A percentile compares a stretch with the other conserved stretches of the same genome.
phyloP scores from a whole-genome alignment of 2,329 filamentous ascomycete species.

The Sporothrix dimorphospora region DNA sequence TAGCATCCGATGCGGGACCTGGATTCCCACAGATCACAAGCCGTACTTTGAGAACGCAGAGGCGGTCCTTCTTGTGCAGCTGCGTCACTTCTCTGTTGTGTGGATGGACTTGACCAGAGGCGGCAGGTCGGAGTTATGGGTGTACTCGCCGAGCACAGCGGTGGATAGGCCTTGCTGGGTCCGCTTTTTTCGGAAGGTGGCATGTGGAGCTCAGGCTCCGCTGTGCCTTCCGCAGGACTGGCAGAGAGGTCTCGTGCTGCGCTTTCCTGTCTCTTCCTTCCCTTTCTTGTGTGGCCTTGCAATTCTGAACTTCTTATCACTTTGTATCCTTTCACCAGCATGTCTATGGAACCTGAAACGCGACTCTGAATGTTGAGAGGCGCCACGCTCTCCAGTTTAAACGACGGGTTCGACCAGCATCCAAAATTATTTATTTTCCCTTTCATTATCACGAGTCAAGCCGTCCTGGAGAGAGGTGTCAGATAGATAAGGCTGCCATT shows the following conservation, averaged over 20 bases:
- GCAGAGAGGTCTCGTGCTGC: constrained; percentile 16
- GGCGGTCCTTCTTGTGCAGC: not conserved
- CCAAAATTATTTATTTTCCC: not conserved
- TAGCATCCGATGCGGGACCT: not conserved
- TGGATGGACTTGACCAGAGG: not conserved
- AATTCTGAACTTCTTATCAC: not conserved
- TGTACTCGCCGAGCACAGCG: constrained; percentile 3
- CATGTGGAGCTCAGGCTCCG: not conserved
- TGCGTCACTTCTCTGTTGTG: not conserved
- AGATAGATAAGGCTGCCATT: not conserved
- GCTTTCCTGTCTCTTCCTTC: not conserved
- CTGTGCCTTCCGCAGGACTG: not conserved
- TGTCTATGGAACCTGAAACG: not conserved
- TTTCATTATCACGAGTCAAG: not conserved
- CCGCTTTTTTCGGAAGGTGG: constrained; percentile 15
- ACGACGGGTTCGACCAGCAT: not conserved
- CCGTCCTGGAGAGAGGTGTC: not conserved
- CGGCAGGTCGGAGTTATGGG: not conserved
- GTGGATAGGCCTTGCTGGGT: not conserved
- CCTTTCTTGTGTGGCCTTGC: not conserved
- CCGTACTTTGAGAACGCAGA: not conserved
- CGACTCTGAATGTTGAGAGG: not conserved
- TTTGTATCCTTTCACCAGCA: not conserved
- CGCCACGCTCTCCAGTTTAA: no score
- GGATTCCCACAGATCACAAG: not conserved